These are phyloP conservation scores for Croton laevigatus DNA, from an alignment of 441 rosid genomes.

Conservation along the genomic window DNA sequence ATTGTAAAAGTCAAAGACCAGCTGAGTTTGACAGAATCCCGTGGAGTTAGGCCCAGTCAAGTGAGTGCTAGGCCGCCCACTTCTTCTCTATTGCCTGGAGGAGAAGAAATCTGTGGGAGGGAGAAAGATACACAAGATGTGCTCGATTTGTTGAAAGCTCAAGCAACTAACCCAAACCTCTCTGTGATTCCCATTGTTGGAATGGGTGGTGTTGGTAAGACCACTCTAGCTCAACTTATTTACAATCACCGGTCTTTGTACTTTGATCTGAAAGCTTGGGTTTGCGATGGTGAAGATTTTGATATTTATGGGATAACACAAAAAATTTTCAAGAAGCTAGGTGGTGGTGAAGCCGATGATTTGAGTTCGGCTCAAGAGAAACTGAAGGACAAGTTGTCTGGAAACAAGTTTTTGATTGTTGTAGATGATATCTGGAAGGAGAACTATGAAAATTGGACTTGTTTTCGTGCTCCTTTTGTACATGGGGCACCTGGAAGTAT, in stretches of 20 bases:
- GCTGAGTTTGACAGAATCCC: neutral
- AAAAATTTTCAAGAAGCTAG: neutral
- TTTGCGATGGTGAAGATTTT: neutral
- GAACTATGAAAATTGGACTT: constrained; percentile 12
- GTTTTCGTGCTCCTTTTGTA: no score
- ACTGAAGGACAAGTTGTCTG: constrained; percentile 18
- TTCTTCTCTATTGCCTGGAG: neutral
- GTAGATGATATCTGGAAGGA: constrained; percentile 15
- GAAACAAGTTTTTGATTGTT: constrained; percentile 17
- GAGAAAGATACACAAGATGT: neutral
- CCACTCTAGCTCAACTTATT: neutral
- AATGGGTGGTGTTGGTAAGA: no score
- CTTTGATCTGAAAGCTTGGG: neutral
- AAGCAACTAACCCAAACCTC: neutral
- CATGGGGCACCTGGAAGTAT: constrained; percentile 3
- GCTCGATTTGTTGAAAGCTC: neutral
- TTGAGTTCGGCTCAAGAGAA: constrained; percentile 16
- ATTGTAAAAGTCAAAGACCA: neutral
- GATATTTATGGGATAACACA: neutral
- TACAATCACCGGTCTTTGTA: neutral
- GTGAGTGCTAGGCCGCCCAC: neutral
- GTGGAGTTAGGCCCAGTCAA: neutral
- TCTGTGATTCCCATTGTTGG: constrained; percentile 6
- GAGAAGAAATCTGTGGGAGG: neutral
- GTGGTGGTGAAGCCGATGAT: neutral